Evolutionary conservation across 176 grass and related monocot species (phyloP), one percentile per base, ranked within the genome.

Genomic region (Lolium multiflorum): DNA sequence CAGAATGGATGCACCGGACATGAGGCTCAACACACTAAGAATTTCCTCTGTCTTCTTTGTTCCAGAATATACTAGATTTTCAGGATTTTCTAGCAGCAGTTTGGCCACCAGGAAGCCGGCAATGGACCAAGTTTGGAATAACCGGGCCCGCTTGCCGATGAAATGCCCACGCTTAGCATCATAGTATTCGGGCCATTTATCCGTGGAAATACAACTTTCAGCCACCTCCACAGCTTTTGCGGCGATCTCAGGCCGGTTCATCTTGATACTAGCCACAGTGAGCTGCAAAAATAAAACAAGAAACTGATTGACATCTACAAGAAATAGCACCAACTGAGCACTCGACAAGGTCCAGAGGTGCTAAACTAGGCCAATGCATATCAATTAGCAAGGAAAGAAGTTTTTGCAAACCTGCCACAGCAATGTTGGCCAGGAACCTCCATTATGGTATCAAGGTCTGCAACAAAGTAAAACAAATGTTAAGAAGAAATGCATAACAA

Each of bases 161-260:
- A 98, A 98, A 2, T 89, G 87, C 18, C 76, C 91, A 4, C 85
- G 89, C 77, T 93, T 98, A n/a, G 93, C 89, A 35, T 98, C 95
- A 0, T 98, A 98, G 80, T 98, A 98, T 83, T 92, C 93, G 41
- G 93, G 93, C 95, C 95, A 95, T 63, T 93, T 92, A 84, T 98
- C 95, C 16, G 7, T 11, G 38, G 89, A 82, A 71, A 98, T 91
- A 13, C 95, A 89, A 69, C 85, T 89, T 76, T 98, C 93, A 11
- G 87, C 87, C 58, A 92, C 80, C 72, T 93, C 93, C 76, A 95
- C 59, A 26, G 91, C 89, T 91, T 81, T 95, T 61, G 77, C 93
- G 25, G 91, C 93, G 44, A 95, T 92, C 77, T 90, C 95, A 15
- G 89, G 85, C 54, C 95, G 85, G 65, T 91, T 75, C 95, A 95